Conservation (phyloP, 1,284 basidiomycete genomes). For the Irpex lacteus region DNA sequence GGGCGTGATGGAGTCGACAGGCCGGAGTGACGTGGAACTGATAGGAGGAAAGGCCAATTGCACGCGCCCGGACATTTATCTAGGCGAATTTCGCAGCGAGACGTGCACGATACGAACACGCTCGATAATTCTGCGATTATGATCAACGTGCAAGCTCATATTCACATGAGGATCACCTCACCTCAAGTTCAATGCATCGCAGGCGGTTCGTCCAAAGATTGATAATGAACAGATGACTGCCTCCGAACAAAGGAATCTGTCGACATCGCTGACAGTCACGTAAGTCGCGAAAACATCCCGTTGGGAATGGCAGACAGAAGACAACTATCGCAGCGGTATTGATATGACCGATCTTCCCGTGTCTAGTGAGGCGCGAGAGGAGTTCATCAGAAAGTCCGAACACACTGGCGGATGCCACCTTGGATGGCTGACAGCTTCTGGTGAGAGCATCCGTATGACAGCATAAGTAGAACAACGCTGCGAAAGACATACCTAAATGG, state of each 20-base stretch:
- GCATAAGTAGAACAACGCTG: neutral
- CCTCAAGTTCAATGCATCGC: no score
- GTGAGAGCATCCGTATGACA: neutral
- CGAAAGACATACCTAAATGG: neutral
- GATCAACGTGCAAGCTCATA: no score
- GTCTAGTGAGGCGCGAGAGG: neutral
- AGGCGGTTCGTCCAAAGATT: no score
- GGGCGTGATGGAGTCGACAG: neutral
- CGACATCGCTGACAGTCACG: no score
- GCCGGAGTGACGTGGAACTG: neutral
- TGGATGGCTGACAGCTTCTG: neutral
- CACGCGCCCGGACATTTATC: neutral
- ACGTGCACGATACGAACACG: no score
- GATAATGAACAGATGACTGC: no score
- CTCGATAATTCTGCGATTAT: no score
- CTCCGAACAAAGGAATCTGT: no score
- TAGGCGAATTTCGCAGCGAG: no score
- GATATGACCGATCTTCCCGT: neutral
- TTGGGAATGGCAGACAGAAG: neutral
- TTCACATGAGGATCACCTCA: no score
- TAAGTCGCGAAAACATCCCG: no score
- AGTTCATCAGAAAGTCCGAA: neutral
- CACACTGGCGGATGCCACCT: neutral
- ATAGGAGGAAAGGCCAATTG: neutral
- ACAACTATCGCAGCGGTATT: neutral